Percentiles rank a stretch among this genome's conserved stretches.
Conservation (phyloP, 495 filamentous ascomycete genomes). For the Neurospora sp. region DNA sequence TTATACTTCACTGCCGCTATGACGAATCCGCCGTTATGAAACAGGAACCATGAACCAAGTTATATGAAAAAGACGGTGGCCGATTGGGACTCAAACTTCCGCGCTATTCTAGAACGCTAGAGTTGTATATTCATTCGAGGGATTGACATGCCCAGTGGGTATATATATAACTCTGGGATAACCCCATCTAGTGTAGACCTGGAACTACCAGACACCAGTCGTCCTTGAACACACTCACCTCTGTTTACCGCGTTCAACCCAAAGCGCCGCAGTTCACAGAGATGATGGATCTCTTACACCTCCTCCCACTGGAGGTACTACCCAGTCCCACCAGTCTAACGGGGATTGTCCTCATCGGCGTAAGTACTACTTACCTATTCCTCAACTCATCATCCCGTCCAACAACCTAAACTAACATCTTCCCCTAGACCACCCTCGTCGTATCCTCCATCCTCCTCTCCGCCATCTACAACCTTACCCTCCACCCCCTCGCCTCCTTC, state of each 20-base stretch:
- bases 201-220: no score
- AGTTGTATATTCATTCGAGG: no score
- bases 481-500: constrained; percentile 39
- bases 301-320: background rate
- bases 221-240: background rate
- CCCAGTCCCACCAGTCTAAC: background rate
- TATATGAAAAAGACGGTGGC: no score
- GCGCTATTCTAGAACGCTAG: no score
- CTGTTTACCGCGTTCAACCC: background rate
- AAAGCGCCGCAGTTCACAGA: background rate
- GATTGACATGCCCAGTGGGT: no score
- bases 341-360: background rate
- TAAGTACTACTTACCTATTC: background rate
- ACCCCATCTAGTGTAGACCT: background rate
- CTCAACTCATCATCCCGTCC: background rate
- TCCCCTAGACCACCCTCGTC: background rate
- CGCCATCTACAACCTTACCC: constrained; percentile 37
- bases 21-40: no score
- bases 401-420: background rate
- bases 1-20: no score
- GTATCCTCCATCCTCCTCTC: background rate
- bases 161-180: background rate
- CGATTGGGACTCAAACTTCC: no score
- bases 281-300: background rate
- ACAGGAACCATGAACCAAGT: no score